phyloP scores from a whole-genome alignment of 768 basidiomycete species.

The Boletus coccyginus region DNA sequence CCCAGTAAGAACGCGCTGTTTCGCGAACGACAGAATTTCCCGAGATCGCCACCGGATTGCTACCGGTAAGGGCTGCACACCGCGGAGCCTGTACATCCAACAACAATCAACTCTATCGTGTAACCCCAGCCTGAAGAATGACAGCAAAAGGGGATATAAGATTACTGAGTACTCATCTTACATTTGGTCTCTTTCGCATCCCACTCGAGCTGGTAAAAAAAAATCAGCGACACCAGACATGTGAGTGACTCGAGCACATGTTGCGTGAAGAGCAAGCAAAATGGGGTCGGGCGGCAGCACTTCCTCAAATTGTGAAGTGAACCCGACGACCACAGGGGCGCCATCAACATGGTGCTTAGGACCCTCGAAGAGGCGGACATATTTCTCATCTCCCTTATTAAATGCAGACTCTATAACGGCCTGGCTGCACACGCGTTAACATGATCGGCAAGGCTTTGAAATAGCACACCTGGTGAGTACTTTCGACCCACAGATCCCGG shows the following conservation, averaged over 20 bases:
- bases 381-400: too few species aligned
- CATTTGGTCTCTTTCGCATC: background rate
- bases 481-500: background rate
- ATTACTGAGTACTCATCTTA: background rate
- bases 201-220: background rate
- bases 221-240: constrained; percentile 3
- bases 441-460: background rate
- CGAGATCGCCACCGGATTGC: too few species aligned
- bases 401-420: too few species aligned
- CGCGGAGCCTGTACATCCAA: too few species aligned
- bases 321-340: too few species aligned
- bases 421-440: background rate
- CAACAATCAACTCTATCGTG: background rate
- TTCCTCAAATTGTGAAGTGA: too few species aligned
- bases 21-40: too few species aligned
- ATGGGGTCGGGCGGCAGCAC: background rate
- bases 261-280: background rate
- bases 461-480: background rate
- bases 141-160: background rate
- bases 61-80: too few species aligned
- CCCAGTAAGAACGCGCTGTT: too few species aligned
- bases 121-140: background rate
- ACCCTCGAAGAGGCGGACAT: too few species aligned
- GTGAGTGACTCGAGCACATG: background rate
- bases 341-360: too few species aligned